phyloP scores from a whole-genome alignment of 805 yeast species.

The Starmerella bombi region DNA sequence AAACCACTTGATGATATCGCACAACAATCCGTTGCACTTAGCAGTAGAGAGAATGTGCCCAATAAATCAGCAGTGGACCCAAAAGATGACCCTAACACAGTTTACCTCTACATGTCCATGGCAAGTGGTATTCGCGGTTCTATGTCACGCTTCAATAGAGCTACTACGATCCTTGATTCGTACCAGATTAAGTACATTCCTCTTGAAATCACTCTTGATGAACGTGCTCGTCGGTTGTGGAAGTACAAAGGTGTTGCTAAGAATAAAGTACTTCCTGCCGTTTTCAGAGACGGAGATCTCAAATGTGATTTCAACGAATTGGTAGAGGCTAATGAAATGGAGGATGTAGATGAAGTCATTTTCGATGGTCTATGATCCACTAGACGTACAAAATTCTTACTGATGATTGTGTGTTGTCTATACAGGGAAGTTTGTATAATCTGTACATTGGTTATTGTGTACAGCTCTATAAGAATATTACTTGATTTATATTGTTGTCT shows the following conservation, averaged over 20 bases:
- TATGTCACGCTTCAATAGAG: constrained; percentile 57
- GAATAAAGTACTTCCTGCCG: constrained; percentile 66
- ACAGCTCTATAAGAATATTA: too few species aligned
- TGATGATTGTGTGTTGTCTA: too few species aligned
- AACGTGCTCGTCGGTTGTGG: constrained; percentile 70
- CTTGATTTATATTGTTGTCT: too few species aligned
- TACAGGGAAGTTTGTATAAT: too few species aligned
- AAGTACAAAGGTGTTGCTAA: constrained; percentile 41
- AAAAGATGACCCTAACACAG: constrained; percentile 23
- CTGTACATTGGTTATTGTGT: too few species aligned
- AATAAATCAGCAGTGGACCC: too few species aligned
- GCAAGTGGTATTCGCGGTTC: constrained; percentile 71
- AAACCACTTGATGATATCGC: too few species aligned
- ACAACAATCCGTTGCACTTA: too few species aligned
- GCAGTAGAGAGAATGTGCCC: too few species aligned
- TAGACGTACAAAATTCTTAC: too few species aligned
- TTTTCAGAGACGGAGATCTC: constrained; percentile 65
- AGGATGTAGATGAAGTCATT: constrained; percentile 22
- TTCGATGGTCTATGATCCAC: constrained; percentile 18
- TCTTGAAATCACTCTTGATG: constrained; percentile 74
- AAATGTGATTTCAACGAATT: constrained; percentile 77
- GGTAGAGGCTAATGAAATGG: constrained; percentile 62
- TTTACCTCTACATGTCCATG: constrained; percentile 64
- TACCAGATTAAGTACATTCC: constrained; percentile 52
- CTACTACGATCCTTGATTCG: constrained; percentile 59